phyloP scores from a whole-genome alignment of 108 stramenopile genomes.

The Cyclotella atomus region DNA sequence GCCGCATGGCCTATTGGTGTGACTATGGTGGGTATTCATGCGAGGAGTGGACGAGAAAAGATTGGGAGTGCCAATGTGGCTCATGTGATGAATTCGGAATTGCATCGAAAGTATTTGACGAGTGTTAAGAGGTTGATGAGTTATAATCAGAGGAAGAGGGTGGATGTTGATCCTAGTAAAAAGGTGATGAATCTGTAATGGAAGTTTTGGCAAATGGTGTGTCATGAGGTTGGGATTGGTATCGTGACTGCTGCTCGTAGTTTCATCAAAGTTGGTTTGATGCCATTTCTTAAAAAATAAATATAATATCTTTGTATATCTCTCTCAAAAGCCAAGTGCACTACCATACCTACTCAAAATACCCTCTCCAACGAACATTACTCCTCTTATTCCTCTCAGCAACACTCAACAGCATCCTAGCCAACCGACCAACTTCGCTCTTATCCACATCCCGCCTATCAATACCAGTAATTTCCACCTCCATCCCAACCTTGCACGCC shows the following conservation, averaged over 20 bases:
- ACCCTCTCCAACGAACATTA: constrained; percentile 21
- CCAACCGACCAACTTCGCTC: constrained; percentile 38
- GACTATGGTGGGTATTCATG: constrained; percentile 99
- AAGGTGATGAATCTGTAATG: constrained; percentile 69
- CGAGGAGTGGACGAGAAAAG: constrained; percentile 91
- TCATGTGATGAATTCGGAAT: constrained; percentile 94
- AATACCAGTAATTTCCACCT: constrained; percentile 72
- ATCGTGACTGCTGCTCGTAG: background rate
- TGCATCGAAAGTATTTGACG: constrained; percentile 96
- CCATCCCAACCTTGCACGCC: constrained; percentile 54
- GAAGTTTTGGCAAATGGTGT: too few species aligned
- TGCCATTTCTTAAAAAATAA: too few species aligned
- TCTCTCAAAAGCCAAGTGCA: constrained; percentile 8
- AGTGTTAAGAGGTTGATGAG: constrained; percentile 96
- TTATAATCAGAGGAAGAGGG: constrained; percentile 86
- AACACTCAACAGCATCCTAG: constrained; percentile 27
- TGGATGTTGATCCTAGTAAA: constrained; percentile 84
- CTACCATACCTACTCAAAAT: constrained; percentile 15
- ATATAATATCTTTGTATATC: too few species aligned
- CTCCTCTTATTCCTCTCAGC: background rate
- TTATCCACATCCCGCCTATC: constrained; percentile 72
- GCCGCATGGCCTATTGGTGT: constrained; percentile 99
- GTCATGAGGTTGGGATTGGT: too few species aligned
- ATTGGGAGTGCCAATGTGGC: constrained; percentile 95
- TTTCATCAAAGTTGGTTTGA: too few species aligned